Evolutionary conservation across 176 grass and related monocot species (phyloP).

Genomic region (Hyparrhenia diplandra): DNA sequence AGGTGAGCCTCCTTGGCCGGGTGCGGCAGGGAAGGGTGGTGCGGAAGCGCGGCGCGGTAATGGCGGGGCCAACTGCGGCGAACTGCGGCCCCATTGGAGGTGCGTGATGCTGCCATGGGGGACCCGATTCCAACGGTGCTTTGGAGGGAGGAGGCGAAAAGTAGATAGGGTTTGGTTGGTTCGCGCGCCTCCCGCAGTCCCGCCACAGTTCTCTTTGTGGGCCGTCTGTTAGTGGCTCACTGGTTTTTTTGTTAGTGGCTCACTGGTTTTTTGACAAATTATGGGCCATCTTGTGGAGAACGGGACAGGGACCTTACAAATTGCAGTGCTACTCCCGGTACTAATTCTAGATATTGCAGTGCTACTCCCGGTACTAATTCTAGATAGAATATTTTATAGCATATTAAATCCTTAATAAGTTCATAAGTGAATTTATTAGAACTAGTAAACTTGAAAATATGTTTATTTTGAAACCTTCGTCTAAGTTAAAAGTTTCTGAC

Average conservation of each 20-base stretch:
- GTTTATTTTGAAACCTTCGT: too few species aligned
- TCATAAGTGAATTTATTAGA: too few species aligned
- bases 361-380: too few species aligned
- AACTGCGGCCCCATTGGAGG: conserved; percentile 56
- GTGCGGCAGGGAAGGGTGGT: conserved; percentile 7
- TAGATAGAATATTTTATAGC: too few species aligned
- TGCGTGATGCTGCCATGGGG: conserved; percentile 19
- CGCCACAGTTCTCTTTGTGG: conserved; percentile 13
- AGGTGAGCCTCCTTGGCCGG: conserved; percentile 23
- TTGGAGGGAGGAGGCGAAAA: conserved; percentile 22
- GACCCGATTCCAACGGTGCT: conserved; percentile 31
- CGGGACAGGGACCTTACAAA: too few species aligned
- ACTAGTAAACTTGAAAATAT: too few species aligned
- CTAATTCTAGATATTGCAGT: too few species aligned
- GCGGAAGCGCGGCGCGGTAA: conserved; percentile 25
- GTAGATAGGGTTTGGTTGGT: conserved; percentile 75
- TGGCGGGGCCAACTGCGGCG: conserved; percentile 20
- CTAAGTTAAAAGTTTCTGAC: too few species aligned
- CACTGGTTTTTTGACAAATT: background rate
- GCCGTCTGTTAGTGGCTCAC: background rate
- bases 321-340: too few species aligned
- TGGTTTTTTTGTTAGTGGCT: background rate
- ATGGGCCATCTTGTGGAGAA: background rate
- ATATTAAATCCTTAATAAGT: too few species aligned
- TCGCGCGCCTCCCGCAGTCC: conserved; percentile 32